Evolutionary conservation across 805 yeast genomes (phyloP), one percentile per base, ranked within the genome.

Genomic region (Monosporozyma aquatica): DNA sequence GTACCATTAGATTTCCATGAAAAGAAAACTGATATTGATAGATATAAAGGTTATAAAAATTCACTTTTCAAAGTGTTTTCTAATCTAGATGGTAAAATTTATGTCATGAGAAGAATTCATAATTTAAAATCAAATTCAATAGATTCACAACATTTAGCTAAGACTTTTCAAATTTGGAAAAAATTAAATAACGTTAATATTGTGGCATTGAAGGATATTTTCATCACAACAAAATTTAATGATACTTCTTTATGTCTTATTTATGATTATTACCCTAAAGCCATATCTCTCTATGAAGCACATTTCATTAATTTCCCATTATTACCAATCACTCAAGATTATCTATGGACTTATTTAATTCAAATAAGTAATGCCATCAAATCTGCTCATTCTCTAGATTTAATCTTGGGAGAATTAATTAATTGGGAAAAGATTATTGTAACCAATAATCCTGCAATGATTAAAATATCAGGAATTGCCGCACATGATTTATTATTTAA

Each of bases 181-280:
- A 66, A 67, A 11, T 48, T 81, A 11, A 43, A 43, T 7, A 49
- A 51, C 34, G 40, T 86, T 2, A 80, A 81, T 52, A 66, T 86
- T 18, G 84, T 83, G 1, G 70, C 73, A 32, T 64, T 87, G 5
- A 72, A 75, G 34, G 96, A 89, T 57, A 87, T 92, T 6, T 90
- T 92, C 60, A 81, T 95, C 1, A 78, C 90, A 5, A 75, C 87
- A 43, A 82, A 87, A 5, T 92, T 92, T 66, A 90, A 86, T 35
- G 92, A 84, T 52, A 70, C 72, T 38, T 79, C 92, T 1, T 69
- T 92, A 43, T 72, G 87, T 33, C 67, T 87, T 35, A 81, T 84
- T 4, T 86, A 87, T 62, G 97, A 90, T 56, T 92, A 78, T 59
- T 84, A 74, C 60, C 97, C 98, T 20, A 68, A 77, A 46, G 73